These are phyloP conservation scores for Penicillium sp. DNA, from an alignment of 2,329 filamentous ascomycete genomes.

Conservation along the genomic window DNA sequence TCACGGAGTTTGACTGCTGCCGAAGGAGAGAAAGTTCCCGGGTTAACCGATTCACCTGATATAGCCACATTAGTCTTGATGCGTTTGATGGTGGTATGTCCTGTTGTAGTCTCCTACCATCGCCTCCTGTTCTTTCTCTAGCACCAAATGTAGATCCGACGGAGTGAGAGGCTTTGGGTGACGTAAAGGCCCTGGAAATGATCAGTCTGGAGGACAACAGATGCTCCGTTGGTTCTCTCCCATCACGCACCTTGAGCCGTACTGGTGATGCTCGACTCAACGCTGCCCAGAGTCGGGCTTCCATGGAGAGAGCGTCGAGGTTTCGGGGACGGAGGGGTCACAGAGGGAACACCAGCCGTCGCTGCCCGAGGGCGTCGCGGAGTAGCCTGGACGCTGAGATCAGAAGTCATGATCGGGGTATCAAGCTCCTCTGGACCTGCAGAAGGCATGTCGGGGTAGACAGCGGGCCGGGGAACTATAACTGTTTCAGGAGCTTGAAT, in stretches of 20 bases:
- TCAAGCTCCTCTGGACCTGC: slow-evolving; percentile 14
- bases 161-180: slow-evolving; percentile 84
- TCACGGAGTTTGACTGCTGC: slow-evolving; percentile 58
- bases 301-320: slow-evolving; percentile 40
- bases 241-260: slow-evolving; percentile 38
- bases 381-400: slow-evolving; percentile 41
- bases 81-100: no score
- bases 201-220: neutral
- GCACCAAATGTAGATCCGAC: slow-evolving; percentile 77
- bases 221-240: no score
- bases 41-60: slow-evolving; percentile 82
- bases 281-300: slow-evolving; percentile 22
- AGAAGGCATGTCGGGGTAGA: slow-evolving; percentile 12
- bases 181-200: slow-evolving; percentile 61
- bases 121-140: slow-evolving; percentile 93
- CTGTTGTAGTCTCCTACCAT: slow-evolving; percentile 52
- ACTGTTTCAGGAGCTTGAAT: slow-evolving; percentile 11
- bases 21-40: slow-evolving; percentile 83
- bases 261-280: slow-evolving; percentile 35
- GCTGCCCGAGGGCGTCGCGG: slow-evolving; percentile 31
- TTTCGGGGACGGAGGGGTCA: slow-evolving; percentile 33
- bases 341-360: slow-evolving; percentile 24
- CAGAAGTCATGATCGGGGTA: slow-evolving; percentile 43
- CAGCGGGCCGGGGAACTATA: slow-evolving; percentile 10
- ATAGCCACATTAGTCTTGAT: neutral